Base-by-base conservation (phyloP, 805 yeast genomes). In the Teunomyces stri region DNA sequence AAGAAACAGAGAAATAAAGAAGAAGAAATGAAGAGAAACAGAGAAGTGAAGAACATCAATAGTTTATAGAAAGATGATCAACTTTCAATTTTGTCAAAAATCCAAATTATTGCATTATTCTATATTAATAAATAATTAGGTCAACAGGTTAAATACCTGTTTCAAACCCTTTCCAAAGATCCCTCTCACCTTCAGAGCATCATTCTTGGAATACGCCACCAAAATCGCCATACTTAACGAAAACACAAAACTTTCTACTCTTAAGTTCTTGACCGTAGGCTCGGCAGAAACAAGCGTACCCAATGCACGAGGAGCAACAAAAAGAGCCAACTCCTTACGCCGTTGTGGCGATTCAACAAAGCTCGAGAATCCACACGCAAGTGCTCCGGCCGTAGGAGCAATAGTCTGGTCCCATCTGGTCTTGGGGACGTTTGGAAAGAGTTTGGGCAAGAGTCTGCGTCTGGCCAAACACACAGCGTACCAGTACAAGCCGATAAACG, bases 321-420 rank as follows among this genome's bases (percentile, higher is more conserved):
- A 75, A 22, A 75, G 62, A 0, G 79, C 77, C 59, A 75, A 69
- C 50, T 75, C 80, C 44, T 75, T 71, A 20, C 79, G 62, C 25
- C 80, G 60, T 44, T 59, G 66, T 1, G 66, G 63, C 5, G 62
- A 60, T 46, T 76, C 80, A 29, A 72, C 56, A 29, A 67, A 61
- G 28, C 70, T 60, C 51, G 78, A 69, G 49, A 72, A 62, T 5
- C 80, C 80, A 51, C 76, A 69, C 15, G 59, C 43, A 4, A 66
- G 25, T n/a, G 72, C 59, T 1, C 79, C 80, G n/a, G 64, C 53
- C 2, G 66, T 56, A 5, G 77, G 75, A 1, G 66, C 76, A 16
- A 62, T 58, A 4, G 72, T 68, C 41, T 62, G 62, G 48, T 75
- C 80, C 57, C 68, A 70, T 15, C 59, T 45, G 3, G 65, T 61